Evolutionary conservation across 179 eudicot species (phyloP).

Genomic region (Patellifolia procumbens): DNA sequence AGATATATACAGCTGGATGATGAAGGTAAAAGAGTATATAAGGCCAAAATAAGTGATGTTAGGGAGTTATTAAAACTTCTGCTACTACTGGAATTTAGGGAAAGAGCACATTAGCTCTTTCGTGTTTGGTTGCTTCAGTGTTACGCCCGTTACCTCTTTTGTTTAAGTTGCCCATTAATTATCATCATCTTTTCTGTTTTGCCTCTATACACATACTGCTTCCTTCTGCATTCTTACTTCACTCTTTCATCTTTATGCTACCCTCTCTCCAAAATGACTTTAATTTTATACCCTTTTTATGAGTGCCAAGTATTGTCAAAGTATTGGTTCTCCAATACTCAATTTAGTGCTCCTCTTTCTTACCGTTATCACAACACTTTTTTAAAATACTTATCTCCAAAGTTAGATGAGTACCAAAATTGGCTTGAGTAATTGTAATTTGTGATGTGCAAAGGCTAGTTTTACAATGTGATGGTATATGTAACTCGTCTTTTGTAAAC

Average conservation of each 20-base stretch:
- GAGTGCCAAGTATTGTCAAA: neutral
- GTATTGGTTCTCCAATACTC: neutral
- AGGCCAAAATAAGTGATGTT: conserved; percentile 2
- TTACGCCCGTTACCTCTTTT: conserved; percentile 26
- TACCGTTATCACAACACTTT: conserved; percentile 1
- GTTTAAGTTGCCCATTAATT: neutral
- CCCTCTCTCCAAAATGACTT: neutral
- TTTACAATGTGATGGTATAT: too few species aligned
- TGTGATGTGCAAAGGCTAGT: too few species aligned
- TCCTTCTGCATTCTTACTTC: neutral
- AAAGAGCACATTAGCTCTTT: conserved; percentile 31
- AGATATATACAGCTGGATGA: conserved; percentile 12
- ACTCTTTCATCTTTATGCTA: neutral
- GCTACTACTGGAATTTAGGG: conserved; percentile 14
- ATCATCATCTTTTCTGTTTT: conserved; percentile 11
- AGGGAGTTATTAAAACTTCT: neutral
- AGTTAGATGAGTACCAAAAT: neutral
- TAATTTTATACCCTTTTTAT: neutral
- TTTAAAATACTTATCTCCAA: neutral
- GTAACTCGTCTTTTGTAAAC: too few species aligned
- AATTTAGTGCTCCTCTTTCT: neutral
- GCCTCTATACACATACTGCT: neutral
- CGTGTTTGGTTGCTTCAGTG: conserved; percentile 35
- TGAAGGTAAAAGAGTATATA: conserved; percentile 11
- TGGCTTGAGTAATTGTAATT: neutral